Evolutionary conservation across 345 rosid genomes (phyloP).

Genomic region (Atalantia buxifolia): DNA sequence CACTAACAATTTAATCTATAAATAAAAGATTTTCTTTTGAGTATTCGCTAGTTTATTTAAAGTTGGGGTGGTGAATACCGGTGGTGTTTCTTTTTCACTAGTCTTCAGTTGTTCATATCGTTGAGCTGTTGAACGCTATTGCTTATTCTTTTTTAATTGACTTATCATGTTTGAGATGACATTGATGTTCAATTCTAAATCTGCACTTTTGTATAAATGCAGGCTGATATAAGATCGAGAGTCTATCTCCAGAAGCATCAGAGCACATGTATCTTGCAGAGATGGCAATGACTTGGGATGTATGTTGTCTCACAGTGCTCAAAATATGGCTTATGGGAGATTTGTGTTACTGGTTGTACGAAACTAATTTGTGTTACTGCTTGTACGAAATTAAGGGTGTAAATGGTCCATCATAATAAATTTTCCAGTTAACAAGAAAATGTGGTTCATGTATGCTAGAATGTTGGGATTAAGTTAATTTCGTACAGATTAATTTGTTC

Average conservation of each 20-base stretch:
- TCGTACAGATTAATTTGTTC: too few relatives aligned
- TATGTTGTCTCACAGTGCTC: slow-evolving; percentile 5
- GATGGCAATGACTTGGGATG: slow-evolving; percentile 14
- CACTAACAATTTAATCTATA: neutral
- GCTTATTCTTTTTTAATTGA: neutral
- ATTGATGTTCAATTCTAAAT: too few relatives aligned
- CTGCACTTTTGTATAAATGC: neutral
- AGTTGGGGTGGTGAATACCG: slow-evolving; percentile 1
- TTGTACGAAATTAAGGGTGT: too few relatives aligned
- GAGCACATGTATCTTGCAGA: slow-evolving; percentile 5
- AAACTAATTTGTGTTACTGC: neutral
- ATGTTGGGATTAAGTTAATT: too few relatives aligned
- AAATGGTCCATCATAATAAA: neutral
- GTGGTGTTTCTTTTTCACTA: neutral
- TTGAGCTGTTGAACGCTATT: neutral
- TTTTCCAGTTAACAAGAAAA: neutral
- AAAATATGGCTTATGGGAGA: slow-evolving; percentile 16
- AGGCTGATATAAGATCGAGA: neutral
- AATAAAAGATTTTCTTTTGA: neutral
- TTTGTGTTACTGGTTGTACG: neutral
- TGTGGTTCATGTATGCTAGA: neutral
- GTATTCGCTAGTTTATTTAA: neutral
- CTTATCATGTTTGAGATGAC: too few relatives aligned
- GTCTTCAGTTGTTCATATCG: neutral
- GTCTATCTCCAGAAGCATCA: neutral